Evolutionary conservation across 371 early-diverging fungal species (phyloP).

Genomic region (Thermomucor indicae-seudaticae): DNA sequence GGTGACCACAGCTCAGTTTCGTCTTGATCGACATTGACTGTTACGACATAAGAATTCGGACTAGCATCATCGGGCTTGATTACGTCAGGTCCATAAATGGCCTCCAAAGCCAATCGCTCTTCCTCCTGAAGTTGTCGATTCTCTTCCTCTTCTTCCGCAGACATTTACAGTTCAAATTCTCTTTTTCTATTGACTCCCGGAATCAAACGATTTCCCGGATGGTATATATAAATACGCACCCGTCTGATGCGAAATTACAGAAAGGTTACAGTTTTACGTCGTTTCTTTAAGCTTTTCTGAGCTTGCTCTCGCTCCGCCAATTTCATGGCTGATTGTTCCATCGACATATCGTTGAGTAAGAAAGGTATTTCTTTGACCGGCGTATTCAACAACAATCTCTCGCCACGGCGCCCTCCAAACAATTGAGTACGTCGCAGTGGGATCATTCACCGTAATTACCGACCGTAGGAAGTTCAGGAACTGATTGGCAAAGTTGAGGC

Average conservation of each 20-base stretch:
- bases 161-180: too few species aligned
- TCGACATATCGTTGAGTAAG: conserved; percentile 43
- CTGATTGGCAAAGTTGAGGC: conserved; percentile 47
- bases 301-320: conserved; percentile 39
- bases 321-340: conserved; percentile 28
- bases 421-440: conserved; percentile 36
- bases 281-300: too few species aligned
- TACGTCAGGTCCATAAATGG: conserved; percentile 35
- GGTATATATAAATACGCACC: too few species aligned
- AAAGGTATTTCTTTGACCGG: conserved; percentile 28
- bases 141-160: conserved; percentile 7
- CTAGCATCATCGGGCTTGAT: conserved; percentile 15
- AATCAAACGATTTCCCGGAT: too few species aligned
- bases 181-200: too few species aligned
- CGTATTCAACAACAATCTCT: conserved; percentile 29
- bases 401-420: conserved; percentile 36
- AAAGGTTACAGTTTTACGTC: too few species aligned
- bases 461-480: conserved; percentile 37
- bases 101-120: conserved; percentile 33
- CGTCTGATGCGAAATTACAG: too few species aligned
- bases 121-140: conserved; percentile 33
- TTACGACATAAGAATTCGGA: conserved; percentile 20
- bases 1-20: conserved; percentile 23
- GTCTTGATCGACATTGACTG: conserved; percentile 23
- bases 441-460: conserved; percentile 33